A percentile compares a stretch with the other conserved stretches of the same genome.
Conservation (phyloP, 805 yeast genomes). For the Lipomyces kockii region DNA sequence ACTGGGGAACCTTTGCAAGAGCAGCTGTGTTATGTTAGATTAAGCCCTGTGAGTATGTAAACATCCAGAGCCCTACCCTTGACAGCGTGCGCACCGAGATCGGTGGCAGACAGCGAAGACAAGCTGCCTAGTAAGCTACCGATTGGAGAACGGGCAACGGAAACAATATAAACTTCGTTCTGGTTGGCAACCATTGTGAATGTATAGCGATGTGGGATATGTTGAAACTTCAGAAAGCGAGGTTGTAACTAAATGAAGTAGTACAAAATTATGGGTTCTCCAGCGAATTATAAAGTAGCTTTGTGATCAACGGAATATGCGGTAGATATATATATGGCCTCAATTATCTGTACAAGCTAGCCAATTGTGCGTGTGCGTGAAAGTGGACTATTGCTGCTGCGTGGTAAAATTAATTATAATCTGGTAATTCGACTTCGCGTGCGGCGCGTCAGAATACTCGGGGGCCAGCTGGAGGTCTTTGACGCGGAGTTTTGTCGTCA, state of each 20-base stretch:
- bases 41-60: not conserved
- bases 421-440: not conserved
- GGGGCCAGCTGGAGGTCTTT: not conserved
- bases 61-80: constrained; percentile 44
- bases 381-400: not conserved
- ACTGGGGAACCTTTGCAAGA: constrained; percentile 81
- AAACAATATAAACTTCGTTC: constrained; percentile 75
- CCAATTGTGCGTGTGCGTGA: not conserved
- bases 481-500: not conserved
- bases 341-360: not conserved
- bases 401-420: not conserved
- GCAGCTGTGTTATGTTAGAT: constrained; percentile 55
- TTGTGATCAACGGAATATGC: not conserved
- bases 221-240: too few species aligned
- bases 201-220: not conserved
- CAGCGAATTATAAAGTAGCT: not conserved
- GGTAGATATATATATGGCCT: not conserved
- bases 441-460: not conserved
- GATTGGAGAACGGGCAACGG: constrained; percentile 92
- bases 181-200: constrained; percentile 27
- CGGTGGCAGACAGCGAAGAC: constrained; percentile 74
- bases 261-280: not conserved
- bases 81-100: constrained; percentile 91
- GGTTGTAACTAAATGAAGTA: too few species aligned
- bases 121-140: constrained; percentile 91